phyloP scores from a whole-genome alignment of 1,284 basidiomycete genomes.

The Cryptococcus neoformans region DNA sequence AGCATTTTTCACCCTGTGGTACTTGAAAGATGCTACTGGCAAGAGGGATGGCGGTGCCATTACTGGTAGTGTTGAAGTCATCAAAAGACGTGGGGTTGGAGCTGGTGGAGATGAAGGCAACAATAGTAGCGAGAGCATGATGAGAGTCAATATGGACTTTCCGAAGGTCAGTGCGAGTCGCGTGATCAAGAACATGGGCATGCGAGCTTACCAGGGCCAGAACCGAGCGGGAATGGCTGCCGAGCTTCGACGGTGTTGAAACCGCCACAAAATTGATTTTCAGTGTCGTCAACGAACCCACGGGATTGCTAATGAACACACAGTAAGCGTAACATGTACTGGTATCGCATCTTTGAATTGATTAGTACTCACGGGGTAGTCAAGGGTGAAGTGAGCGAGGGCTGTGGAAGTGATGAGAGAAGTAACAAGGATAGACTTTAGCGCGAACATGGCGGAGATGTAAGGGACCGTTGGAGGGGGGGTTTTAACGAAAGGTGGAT shows the following conservation, averaged over 20 bases:
- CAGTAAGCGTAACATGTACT: too few relatives aligned
- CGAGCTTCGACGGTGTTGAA: constrained; percentile 53
- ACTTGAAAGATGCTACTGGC: constrained; percentile 56
- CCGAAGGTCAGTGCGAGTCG: neutral
- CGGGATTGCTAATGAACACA: constrained; percentile 30
- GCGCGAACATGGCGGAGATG: constrained; percentile 6
- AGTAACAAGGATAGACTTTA: constrained; percentile 32
- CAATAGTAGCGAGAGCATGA: constrained; percentile 51
- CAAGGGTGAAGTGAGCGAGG: constrained; percentile 66
- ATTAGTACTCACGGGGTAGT: constrained; percentile 54
- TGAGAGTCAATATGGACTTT: constrained; percentile 35
- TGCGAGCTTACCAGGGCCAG: constrained; percentile 52
- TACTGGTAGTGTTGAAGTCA: constrained; percentile 57
- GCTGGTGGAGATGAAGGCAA: constrained; percentile 55
- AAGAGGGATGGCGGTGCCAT: constrained; percentile 35
- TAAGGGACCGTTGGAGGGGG: too few relatives aligned
- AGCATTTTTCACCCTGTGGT: constrained; percentile 59
- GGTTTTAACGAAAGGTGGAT: too few relatives aligned
- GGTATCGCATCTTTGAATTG: too few relatives aligned
- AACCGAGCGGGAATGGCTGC: constrained; percentile 62
- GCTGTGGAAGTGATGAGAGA: constrained; percentile 49
- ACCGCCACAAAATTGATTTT: constrained; percentile 49
- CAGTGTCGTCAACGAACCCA: constrained; percentile 61
- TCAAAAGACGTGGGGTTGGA: constrained; percentile 58
- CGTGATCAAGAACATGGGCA: constrained; percentile 10